Base-by-base conservation (phyloP, 139 green algal species). In the Micromonas pusilla region DNA sequence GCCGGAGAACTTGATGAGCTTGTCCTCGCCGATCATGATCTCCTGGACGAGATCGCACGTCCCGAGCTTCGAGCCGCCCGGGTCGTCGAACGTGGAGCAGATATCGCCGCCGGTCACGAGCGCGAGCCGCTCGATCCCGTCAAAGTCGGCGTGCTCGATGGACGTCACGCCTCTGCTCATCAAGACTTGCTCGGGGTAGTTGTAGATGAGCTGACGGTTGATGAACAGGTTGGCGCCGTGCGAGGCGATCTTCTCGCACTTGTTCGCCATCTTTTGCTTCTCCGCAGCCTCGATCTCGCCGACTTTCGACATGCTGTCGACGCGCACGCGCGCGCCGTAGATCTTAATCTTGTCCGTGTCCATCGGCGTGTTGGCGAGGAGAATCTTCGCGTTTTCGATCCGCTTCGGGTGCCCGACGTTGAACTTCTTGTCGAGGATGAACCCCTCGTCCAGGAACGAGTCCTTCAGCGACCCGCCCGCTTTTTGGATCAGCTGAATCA, bases 301-400 rank as follows among this genome's bases (percentile, higher is more conserved):
- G 26, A 94, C 91, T 87, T 97, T 97, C 31, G 85, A 57, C 90
- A 98, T 96, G 81, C 73, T 84, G 74, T 94, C 90, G 37, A 91
- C 90, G 16, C 88, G 83, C 63, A 95, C 90, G 60, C 90, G 80
- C 0, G 90, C 90, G 37, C 91, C 91, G 79, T 99, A 99, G 84
- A 99, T 98, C 87, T 99, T 99, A 87, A 99, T 93, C 86, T 99
- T 99, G 85, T 99, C 95, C 0, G 93, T 97, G 87, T 99, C 96
- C 96, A 99, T 99, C 52, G 95, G 80, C 0, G 96, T 99, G 89
- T 99, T 99, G 77, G 96, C 92, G 9, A 99, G 68, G 74, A 99
- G 82, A 80, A 99, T 97, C 57, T 94, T 94, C 26, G 96, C 96
- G 76, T 97, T 90, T 85, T 97, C 91, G 26, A 99, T 90, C 52